phyloP scores from a whole-genome alignment of 208 protist species.

The Wallacemonas sp. region DNA sequence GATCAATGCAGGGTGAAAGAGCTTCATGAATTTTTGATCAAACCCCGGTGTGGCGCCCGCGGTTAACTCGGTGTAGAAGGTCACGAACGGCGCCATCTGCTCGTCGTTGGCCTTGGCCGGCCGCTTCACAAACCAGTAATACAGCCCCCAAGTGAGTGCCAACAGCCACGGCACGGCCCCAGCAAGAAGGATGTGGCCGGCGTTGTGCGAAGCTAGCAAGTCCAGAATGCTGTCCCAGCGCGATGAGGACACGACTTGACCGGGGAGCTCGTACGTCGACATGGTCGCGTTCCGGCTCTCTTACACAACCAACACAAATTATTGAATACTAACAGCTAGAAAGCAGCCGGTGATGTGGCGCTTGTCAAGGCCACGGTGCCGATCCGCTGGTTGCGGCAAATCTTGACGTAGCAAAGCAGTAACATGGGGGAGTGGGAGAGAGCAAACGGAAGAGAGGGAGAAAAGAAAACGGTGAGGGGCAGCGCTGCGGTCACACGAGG shows the following conservation, averaged over 20 bases:
- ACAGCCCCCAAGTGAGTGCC: conserved; percentile 32
- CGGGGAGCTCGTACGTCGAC: neutral
- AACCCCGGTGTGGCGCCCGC: conserved; percentile 62
- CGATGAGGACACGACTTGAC: neutral
- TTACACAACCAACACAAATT: too few species aligned
- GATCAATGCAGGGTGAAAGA: conserved; percentile 76
- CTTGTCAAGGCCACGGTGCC: too few species aligned
- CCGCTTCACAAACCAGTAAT: conserved; percentile 50
- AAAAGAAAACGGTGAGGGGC: neutral
- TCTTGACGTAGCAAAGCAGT: too few species aligned
- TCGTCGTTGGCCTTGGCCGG: conserved; percentile 24
- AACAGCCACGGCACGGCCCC: conserved; percentile 43
- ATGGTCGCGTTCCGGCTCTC: too few species aligned
- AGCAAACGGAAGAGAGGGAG: conserved; percentile 10
- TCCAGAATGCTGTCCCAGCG: neutral
- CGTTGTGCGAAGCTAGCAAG: neutral
- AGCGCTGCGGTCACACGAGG: too few species aligned
- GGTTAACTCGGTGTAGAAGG: conserved; percentile 71
- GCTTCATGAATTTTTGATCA: conserved; percentile 64
- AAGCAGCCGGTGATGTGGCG: too few species aligned
- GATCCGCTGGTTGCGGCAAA: too few species aligned
- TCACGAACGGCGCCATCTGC: conserved; percentile 51
- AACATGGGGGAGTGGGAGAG: too few species aligned
- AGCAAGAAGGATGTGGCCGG: conserved; percentile 9
- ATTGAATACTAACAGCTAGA: too few species aligned